Evolutionary conservation across 164 flowering plant species (phyloP), one percentile per base, ranked within the genome.

Genomic region (Echeveria elegans): DNA sequence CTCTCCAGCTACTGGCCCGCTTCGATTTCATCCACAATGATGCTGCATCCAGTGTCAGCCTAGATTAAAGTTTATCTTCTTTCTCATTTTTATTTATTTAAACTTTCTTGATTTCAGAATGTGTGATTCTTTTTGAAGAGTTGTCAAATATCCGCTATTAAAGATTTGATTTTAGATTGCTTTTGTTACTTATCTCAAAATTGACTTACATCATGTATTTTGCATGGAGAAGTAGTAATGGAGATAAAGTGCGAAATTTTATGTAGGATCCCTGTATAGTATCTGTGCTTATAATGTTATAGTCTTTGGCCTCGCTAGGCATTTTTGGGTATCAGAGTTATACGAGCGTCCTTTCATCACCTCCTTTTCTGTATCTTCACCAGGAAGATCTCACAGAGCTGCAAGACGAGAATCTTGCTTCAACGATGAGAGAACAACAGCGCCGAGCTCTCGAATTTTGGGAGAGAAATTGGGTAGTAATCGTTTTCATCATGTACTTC

Each of bases 381-480:
- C 68, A 90, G 97, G 91, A 86, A 63, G 96, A 93, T 48, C 96
- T 93, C 62, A 40, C 52, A 56, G 96, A 90, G 88, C 79, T 93
- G 61, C 97, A 93, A 77, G 96, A 90, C 76, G 66, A 80, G 43
- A 71, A 79, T 64, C 85, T 93, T 73, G 96, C 94, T 43, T 79
- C 78, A 52, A 79, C 82, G 26, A 85, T 93, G 83, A 84, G 74
- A 79, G 79, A 77, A 60, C 88, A 87, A 64, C 84, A 77, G 62
- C 74, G 69, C 0, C 83, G 96, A 29, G 92, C 82, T 29, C 60
- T 79, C 29, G 92, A 89, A 64, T 93, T 93, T 76, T 93, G 98
- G 97, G 90, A 93, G 72, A 87, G 77, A 72, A 89, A 93, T 75
- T 93, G 98, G 98, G 98, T 93, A 81, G 14, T 63, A 34, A 71